Evolutionary conservation across 352 stramenopile species (phyloP), one percentile per base, ranked within the genome.

Genomic region (Phytophthora ramorum): DNA sequence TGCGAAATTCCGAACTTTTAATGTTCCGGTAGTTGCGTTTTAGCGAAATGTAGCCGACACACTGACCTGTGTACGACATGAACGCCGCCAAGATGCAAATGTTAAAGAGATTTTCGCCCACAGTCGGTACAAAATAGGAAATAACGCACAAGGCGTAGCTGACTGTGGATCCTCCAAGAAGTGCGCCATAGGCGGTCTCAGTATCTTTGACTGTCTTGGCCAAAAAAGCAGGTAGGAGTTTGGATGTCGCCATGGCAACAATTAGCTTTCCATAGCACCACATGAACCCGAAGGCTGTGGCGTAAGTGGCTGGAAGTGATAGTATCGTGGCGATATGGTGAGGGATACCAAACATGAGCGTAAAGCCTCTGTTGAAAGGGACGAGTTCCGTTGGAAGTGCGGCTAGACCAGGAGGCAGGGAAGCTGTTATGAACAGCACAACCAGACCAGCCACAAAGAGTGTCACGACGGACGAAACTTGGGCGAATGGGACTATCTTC

Each of bases 231-330:
- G 72, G 71, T 20, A 85, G 30, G 13, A 83, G 35, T 6, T 47
- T 48, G 0, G 74, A 85, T 19, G 46, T 64, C 2, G 74, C 72
- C 74, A 85, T 83, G 8, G 74, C 58, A 13, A 57, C 30, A n/a
- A 85, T 73, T 8, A 85, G 51, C 17, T 80, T 83, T 4, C 73
- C 73, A 57, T 81, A 83, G 40, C 67, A 78, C 60, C 73, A 81
- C 46, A 82, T 79, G 46, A 84, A 81, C 1, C 72, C 75, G 46
- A 73, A 79, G 20, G 69, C 73, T 7, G 63, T 83, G 2, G 71
- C 71, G 32, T 76, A 83, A 0, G 71, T 85, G n/a, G 74, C 76
- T 13, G 74, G 74, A 7, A 85, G 26, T 13, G 73, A 79, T 1
- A 85, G 41, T 7, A 81, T 41, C 28, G 30, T 48, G 13, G 55